Base-by-base conservation (phyloP, 2,329 filamentous ascomycete species). In the Microdochium bolleyi region DNA sequence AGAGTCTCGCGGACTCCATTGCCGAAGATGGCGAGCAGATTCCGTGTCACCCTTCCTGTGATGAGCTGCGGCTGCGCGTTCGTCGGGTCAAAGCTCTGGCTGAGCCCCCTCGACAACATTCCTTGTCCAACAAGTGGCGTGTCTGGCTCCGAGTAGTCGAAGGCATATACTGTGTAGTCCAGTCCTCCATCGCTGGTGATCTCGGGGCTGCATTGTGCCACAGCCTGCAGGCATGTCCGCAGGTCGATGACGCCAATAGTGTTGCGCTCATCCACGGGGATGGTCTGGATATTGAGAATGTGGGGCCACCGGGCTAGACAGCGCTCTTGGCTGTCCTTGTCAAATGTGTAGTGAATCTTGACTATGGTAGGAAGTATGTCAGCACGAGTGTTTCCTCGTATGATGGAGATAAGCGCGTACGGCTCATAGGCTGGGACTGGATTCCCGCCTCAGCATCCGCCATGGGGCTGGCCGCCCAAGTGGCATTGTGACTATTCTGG, bases 81-180 rank as follows among this genome's bases (percentile, higher is more conserved):
- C 21, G 55, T 53, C 3, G 50, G 25, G 21, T 54, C 56, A 16
- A 49, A 46, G 44, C 52, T 14, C 77, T 52, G 78, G 64, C 65
- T 82, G 48, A 97, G 76, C 22, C 86, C 83, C 80, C 88, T 87
- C 37, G 94, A 97, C 21, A 99, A 77, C 84, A 97, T 89, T 51
- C 95, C 94, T 70, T 99, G 92, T 22, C 94, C 94, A 24, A 96
- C 92, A 53, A 97, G 78, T 51, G 95, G 94, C 19, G 86, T 89
- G 64, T 96, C 92, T 58, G 89, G 88, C 71, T 99, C 94, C 13
- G 94, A 96, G 69, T 92, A 97, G 69, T 99, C 94, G 73, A 90
- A 89, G 27, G 92, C 91, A 70, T 99, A 99, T 53, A 99, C 85
- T n/a, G 91, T 94, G 71, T 94, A 99, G 72, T 99, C 92, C 69